Conservation (phyloP, 306 rosid species). For the Geum urbanum region DNA sequence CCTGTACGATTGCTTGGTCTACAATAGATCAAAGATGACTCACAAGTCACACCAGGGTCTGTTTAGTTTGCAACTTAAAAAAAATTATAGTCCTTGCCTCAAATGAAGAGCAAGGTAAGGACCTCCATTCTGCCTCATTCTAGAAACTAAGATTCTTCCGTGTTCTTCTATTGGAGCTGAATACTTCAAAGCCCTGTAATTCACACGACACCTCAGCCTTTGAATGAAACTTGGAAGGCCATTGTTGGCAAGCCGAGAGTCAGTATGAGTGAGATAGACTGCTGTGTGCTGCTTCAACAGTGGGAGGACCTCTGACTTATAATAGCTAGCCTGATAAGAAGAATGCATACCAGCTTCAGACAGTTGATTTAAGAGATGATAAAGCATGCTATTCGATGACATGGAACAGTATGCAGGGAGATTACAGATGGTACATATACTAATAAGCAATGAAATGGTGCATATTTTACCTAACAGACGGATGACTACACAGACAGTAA, state of each 20-base stretch:
- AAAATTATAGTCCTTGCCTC: conserved; percentile 47
- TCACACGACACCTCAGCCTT: conserved; percentile 81
- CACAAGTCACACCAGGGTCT: not conserved
- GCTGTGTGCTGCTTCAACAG: conserved; percentile 80
- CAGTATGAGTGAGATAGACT: conserved; percentile 83
- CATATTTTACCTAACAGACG: conserved; percentile 8
- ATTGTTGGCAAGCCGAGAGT: conserved; percentile 88
- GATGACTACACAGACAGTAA: not conserved
- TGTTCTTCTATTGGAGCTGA: conserved; percentile 77
- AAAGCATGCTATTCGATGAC: conserved; percentile 10
- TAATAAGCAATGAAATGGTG: conserved; percentile 14
- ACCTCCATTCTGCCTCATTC: conserved; percentile 70
- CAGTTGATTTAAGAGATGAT: conserved; percentile 13
- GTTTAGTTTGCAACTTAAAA: not conserved
- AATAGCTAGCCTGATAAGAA: conserved; percentile 64
- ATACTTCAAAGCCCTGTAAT: conserved; percentile 81
- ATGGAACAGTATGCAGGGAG: conserved; percentile 7
- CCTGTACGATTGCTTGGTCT: too few species aligned
- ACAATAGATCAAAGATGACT: not conserved
- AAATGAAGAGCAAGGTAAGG: conserved; percentile 89
- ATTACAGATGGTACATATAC: conserved; percentile 15
- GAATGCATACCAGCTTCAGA: conserved; percentile 23
- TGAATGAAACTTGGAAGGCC: conserved; percentile 62
- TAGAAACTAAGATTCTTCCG: conserved; percentile 68
- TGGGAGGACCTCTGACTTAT: conserved; percentile 72